Evolutionary conservation across 202 grass and related monocot species (phyloP), one percentile per base, ranked within the genome.

Genomic region (Bolboschoenoplectus hybrid): DNA sequence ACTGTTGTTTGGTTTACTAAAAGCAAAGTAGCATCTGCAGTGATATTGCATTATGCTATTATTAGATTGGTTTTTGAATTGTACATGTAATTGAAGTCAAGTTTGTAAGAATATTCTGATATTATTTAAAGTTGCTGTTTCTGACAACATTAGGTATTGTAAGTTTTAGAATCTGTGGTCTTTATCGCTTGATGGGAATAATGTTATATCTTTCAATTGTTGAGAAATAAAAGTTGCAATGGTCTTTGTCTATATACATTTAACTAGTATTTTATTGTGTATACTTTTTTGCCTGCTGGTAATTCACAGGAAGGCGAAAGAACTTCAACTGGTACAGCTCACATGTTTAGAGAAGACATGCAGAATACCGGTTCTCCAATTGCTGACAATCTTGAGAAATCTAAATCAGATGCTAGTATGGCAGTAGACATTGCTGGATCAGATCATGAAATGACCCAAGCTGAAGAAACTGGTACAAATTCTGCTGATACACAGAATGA

Each of bases 381-480:
- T 81, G 72, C 46, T 2, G 83, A 90, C 72, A 64, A 88, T 73
- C 77, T 87, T 46, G 92, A 97, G 39, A 89, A 92, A 85, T 85
- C 76, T 52, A 87, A 91, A 86, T 66, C 74, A 79, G 91, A 81
- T 64, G 70, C 50, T 66, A 68, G 85, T 85, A 85, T 85, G 19
- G 85, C 67, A 66, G 82, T 93, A 81, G 87, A 93, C 89, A 57
- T 85, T 66, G 67, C 65, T 84, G 62, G 63, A 85, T 53, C 81
- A 75, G 83, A 91, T 82, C 75, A 56, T 53, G 92, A 90, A 95
- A 85, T 87, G 84, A 47, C 57, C 69, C 88, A 80, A 74, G 20
- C 82, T 66, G 89, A 89, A 74, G 85, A 90, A 91, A 83, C 85
- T 87, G 67, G 86, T 86, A 85, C 70, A 80, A 51, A 72, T 89